Evolutionary conservation across 768 basidiomycete species (phyloP).

Genomic region (Panaeolus cyanescens): DNA sequence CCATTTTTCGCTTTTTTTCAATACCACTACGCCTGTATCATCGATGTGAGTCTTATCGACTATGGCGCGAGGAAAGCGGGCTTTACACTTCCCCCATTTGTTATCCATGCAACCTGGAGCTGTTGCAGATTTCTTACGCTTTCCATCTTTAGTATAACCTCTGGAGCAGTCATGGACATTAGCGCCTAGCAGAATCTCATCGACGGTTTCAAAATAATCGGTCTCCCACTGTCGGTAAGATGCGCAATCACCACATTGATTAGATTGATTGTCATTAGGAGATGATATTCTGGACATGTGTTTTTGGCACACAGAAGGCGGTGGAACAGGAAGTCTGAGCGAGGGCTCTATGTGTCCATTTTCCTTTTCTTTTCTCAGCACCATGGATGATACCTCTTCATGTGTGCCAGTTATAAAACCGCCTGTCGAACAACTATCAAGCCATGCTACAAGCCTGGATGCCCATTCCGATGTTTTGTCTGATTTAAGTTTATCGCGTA

Average conservation of each 20-base stretch:
- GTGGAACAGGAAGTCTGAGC: constrained; percentile 17
- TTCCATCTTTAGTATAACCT: neutral
- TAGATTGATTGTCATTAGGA: too few species aligned
- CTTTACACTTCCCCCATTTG: constrained; percentile 28
- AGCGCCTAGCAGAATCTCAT: constrained; percentile 27
- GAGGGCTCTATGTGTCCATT: constrained; percentile 19
- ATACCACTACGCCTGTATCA: constrained; percentile 23
- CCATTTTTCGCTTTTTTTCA: constrained; percentile 34
- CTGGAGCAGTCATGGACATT: constrained; percentile 29
- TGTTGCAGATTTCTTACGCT: neutral
- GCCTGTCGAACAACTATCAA: constrained; percentile 24
- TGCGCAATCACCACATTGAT: constrained; percentile 18
- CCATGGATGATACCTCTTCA: constrained; percentile 17
- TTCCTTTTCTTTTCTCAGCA: neutral
- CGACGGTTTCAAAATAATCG: constrained; percentile 18
- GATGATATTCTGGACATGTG: too few species aligned
- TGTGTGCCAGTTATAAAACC: constrained; percentile 29
- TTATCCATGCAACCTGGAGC: constrained; percentile 27
- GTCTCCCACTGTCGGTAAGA: constrained; percentile 15
- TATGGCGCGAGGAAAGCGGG: constrained; percentile 31
- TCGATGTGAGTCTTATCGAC: constrained; percentile 23
- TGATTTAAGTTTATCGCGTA: constrained; percentile 26
- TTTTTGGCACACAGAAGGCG: constrained; percentile 17
- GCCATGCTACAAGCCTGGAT: constrained; percentile 18
- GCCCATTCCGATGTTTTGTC: constrained; percentile 17